Evolutionary conservation across 352 stramenopile species (phyloP).

Genomic region (Phytophthora pinifolia): DNA sequence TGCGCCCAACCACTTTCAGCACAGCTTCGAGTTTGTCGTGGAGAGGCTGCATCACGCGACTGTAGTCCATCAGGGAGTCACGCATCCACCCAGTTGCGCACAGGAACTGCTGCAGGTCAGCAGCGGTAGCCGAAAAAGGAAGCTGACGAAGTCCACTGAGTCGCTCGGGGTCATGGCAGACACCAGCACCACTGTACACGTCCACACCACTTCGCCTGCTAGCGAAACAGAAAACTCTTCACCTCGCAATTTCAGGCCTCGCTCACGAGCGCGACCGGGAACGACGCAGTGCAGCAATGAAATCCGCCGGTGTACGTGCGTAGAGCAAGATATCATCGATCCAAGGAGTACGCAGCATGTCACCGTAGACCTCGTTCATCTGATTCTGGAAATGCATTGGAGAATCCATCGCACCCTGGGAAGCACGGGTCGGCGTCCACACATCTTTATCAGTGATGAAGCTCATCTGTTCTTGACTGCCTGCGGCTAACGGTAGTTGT

Average conservation of each 20-base stretch:
- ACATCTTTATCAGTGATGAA: conserved; percentile 31
- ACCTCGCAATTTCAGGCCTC: conserved; percentile 22
- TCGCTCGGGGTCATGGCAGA: conserved; percentile 17
- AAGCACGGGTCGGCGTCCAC: conserved; percentile 11
- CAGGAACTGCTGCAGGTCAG: conserved; percentile 28
- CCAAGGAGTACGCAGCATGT: no score
- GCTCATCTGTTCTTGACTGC: conserved; percentile 20
- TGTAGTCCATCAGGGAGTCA: conserved; percentile 26
- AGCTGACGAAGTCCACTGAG: conserved; percentile 3
- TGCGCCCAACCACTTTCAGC: no score
- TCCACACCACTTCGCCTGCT: conserved; percentile 23
- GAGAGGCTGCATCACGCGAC: background rate
- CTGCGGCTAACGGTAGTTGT: conserved; percentile 12
- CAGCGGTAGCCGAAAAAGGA: conserved; percentile 8
- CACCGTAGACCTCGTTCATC: no score
- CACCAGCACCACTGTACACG: conserved; percentile 12
- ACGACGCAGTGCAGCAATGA: no score
- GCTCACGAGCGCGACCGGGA: no score
- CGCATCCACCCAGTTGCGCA: conserved; percentile 24
- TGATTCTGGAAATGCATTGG: conserved; percentile 16
- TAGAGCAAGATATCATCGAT: no score
- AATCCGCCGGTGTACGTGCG: no score
- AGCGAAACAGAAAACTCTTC: conserved; percentile 20
- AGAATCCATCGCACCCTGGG: conserved; percentile 5
- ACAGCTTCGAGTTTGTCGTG: no score